Conservation (phyloP, 2,329 filamentous ascomycete genomes). For the Ophiocordyceps australis region DNA sequence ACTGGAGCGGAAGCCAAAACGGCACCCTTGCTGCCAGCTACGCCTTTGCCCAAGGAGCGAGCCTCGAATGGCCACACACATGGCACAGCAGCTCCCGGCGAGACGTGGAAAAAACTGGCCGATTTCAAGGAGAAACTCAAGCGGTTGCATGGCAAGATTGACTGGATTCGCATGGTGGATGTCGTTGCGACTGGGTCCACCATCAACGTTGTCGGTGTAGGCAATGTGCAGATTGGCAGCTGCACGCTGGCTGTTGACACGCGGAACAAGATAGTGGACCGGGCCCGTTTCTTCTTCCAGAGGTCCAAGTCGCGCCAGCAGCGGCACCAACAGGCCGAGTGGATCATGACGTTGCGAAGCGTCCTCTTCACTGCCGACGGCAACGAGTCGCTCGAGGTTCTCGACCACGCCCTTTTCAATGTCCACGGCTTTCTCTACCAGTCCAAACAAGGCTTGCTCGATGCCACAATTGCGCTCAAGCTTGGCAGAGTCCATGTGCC, state of each 20-base stretch:
- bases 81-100: constrained; percentile 31
- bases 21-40: constrained; percentile 3
- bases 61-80: constrained; percentile 5
- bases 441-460: constrained; percentile 68
- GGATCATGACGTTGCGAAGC: constrained; percentile 75
- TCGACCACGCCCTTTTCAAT: constrained; percentile 78
- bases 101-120: constrained; percentile 67
- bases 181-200: constrained; percentile 68
- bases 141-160: constrained; percentile 65
- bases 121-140: constrained; percentile 74
- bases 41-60: constrained; percentile 3
- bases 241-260: constrained; percentile 83
- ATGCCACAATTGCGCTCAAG: constrained; percentile 81
- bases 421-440: constrained; percentile 82
- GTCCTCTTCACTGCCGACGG: constrained; percentile 79
- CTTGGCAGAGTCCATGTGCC: constrained; percentile 80
- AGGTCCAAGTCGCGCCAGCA: constrained; percentile 40
- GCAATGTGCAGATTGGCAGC: constrained; percentile 67
- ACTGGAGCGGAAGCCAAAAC: constrained; percentile 8
- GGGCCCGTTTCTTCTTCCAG: constrained; percentile 75
- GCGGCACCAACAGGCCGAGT: constrained; percentile 58
- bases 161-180: constrained; percentile 81
- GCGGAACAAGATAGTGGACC: constrained; percentile 75
- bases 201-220: constrained; percentile 61
- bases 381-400: constrained; percentile 65